phyloP scores from a whole-genome alignment of 345 rosid genomes.

The Lepidium sativum region DNA sequence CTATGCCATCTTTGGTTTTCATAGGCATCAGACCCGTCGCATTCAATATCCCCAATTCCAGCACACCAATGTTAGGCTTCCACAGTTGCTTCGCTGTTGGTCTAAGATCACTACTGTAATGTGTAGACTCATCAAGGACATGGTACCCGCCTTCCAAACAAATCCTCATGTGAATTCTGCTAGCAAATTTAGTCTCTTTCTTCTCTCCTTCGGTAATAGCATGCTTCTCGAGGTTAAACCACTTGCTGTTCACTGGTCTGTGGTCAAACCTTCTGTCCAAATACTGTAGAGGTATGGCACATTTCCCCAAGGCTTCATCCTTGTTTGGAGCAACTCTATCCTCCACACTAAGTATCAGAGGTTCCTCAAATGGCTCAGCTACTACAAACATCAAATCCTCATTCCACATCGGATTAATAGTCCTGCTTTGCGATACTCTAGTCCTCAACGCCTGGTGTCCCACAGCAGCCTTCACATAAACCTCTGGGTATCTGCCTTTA shows the following conservation, averaged over 20 bases:
- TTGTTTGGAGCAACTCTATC: slow-evolving; percentile 79
- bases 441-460: slow-evolving; percentile 64
- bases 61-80: slow-evolving; percentile 76
- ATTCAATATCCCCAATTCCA: slow-evolving; percentile 70
- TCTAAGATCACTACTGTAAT: slow-evolving; percentile 87
- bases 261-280: slow-evolving; percentile 69
- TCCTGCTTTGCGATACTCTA: slow-evolving; percentile 49
- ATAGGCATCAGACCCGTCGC: slow-evolving; percentile 80
- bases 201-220: slow-evolving; percentile 57
- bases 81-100: slow-evolving; percentile 88
- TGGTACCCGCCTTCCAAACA: slow-evolving; percentile 95
- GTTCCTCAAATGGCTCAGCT: slow-evolving; percentile 87
- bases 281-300: slow-evolving; percentile 44
- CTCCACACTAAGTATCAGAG: slow-evolving; percentile 62
- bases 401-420: slow-evolving; percentile 81
- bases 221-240: slow-evolving; percentile 80
- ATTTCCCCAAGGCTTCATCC: slow-evolving; percentile 68
- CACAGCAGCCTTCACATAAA: slow-evolving; percentile 54
- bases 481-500: slow-evolving; percentile 70
- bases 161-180: slow-evolving; percentile 80
- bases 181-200: slow-evolving; percentile 70
- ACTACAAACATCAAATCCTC: slow-evolving; percentile 96
- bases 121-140: slow-evolving; percentile 86
- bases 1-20: slow-evolving; percentile 83
- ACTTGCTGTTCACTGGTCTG: slow-evolving; percentile 55